A percentile compares a stretch with the other conserved stretches of the same genome.
Conservation (phyloP, 768 basidiomycete genomes). For the Suillus subalutaceus region DNA sequence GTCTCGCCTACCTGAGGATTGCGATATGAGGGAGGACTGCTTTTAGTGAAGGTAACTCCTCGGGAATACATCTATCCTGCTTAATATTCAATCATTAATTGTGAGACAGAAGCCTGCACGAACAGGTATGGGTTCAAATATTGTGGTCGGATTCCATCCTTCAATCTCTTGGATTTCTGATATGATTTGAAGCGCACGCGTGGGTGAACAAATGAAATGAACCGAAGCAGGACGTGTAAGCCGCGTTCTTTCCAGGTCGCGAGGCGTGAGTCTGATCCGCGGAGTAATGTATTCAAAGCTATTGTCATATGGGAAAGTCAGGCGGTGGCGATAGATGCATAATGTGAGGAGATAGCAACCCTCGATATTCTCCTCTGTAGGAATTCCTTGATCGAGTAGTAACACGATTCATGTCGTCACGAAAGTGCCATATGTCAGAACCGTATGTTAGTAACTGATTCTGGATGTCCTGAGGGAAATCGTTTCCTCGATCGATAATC, state of each 20-base stretch:
- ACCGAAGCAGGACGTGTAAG: conserved; percentile 55
- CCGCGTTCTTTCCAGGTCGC: conserved; percentile 59
- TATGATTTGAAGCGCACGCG: conserved; percentile 66
- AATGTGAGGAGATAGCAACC: conserved; percentile 41
- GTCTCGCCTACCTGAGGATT: conserved; percentile 61
- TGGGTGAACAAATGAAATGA: conserved; percentile 87
- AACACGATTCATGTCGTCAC: conserved; percentile 52
- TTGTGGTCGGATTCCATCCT: conserved; percentile 65
- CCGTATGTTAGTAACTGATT: conserved; percentile 63
- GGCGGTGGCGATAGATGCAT: not conserved
- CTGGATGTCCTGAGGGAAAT: conserved; percentile 69
- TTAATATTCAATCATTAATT: conserved; percentile 11
- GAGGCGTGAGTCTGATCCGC: conserved; percentile 69
- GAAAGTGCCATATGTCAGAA: conserved; percentile 74
- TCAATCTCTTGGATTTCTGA: conserved; percentile 56
- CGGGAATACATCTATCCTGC: conserved; percentile 79
- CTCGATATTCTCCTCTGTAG: conserved; percentile 73
- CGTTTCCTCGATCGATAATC: conserved; percentile 80
- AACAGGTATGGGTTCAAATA: conserved; percentile 90
- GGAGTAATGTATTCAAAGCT: conserved; percentile 84
- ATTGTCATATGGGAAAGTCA: conserved; percentile 9
- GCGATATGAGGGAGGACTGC: conserved; percentile 59
- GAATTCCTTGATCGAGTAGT: conserved; percentile 78
- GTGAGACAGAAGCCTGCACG: conserved; percentile 25
- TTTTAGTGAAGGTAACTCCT: conserved; percentile 70